Base-by-base conservation (phyloP, 352 stramenopile species). In the Chrysophaeum taylorii region DNA sequence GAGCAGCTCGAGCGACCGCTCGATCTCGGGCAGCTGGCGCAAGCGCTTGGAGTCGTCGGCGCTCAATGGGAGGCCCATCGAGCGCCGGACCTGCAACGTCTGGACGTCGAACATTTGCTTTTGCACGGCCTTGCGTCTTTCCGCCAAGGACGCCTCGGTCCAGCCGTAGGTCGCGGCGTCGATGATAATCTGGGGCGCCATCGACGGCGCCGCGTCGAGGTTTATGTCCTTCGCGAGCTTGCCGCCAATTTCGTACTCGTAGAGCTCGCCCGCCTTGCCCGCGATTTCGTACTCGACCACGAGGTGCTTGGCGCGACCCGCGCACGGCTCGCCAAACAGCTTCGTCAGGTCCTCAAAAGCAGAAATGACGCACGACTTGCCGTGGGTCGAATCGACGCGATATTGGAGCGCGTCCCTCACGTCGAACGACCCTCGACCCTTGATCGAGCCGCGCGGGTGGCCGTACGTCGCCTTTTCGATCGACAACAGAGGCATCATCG, bases 251-350 rank as follows among this genome's bases (percentile, higher is more conserved):
- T 69, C 41, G 62, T 53, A 69, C 57, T 52, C 53, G 41, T 61
- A 29, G 1, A 73, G n/a, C 23, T 27, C 53, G 18, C 69, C 69
- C 36, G 35, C 25, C 38, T 39, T 69, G 35, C 69, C 69, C 18
- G 48, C 33, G 53, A 73, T 70, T 41, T 73, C 69, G 69, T 73
- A 73, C 25, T 73, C 68, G 31, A 73, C 68, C 2, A 60, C 43
- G 23, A 73, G 57, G 27, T 35, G 53, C 69, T 73, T 73, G 42
- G 57, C 38, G 16, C 53, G 48, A 38, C 68, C 68, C 35, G 57
- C 38, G 54, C 54, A 73, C 23, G 69, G 69, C 43, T 73, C 69
- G 36, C 69, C 69, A 31, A 73, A 73, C 5, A 70, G 16, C 50
- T 70, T 12, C 37, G 57, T 64, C n/a, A 71, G 48, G 43, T 64